Evolutionary conservation across 768 basidiomycete genomes (phyloP), one percentile per base, ranked within the genome.

Genomic region (Astraeus odoratus): DNA sequence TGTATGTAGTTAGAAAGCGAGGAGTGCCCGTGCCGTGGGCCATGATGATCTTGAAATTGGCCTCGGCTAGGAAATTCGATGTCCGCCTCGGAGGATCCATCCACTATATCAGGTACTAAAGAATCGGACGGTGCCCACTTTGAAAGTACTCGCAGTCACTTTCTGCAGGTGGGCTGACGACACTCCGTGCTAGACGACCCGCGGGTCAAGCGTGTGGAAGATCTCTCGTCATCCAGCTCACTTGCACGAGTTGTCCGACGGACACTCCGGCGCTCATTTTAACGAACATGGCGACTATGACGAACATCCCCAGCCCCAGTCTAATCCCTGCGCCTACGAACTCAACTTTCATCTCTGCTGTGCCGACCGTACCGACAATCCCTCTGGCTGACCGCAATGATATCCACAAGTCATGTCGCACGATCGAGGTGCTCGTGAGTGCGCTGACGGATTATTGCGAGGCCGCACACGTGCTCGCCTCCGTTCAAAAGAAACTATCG

Each of bases 341-440:
- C 25, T 26, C 20, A 27, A 18, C n/a, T 5, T 15, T 26, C 7
- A 19, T 30, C 19, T 18, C 42, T 23, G 8, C 4, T 27, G 57
- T 59, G 60, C 43, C 53, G 18, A 20, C 31, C 46, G 24, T 29
- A 4, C 23, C 41, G 12, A 15, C 61, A 26, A 19, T 49, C 4
- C 48, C 59, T 16, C 61, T 82, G 8, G 74, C 76, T 7, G 86
- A 88, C 44, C 76, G 84, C 18, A 58, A 68, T 15, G 86, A 89
- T 50, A 74, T 90, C 12, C 87, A 89, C 71, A 89, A 82, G 62
- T 79, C 83, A 5, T 88, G 88, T 72, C 83, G 81, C 59, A 72
- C 83, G 3, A 68, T 89, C 44, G 86, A 90, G 52, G 67, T 69
- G 9, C 74, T 89, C 24, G 73, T 86, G 46, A 74, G 69, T 50